Base-by-base conservation (phyloP, 345 rosid genomes). In the Arabidopsis suecica region DNA sequence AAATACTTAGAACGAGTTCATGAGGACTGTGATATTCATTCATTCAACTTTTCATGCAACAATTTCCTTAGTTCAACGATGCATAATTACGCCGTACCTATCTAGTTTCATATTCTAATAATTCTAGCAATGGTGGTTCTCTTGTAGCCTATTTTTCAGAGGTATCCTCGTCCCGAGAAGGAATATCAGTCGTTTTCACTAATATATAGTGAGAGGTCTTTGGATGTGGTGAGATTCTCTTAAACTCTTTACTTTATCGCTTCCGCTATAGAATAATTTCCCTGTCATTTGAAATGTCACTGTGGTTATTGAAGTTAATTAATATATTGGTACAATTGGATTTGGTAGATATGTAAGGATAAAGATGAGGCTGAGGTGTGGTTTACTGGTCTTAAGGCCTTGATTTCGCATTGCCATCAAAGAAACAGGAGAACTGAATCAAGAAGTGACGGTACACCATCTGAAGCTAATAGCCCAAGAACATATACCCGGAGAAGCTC, bases 151-250 rank as follows among this genome's bases (percentile, higher is more conserved):
- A 95, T 92, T 74, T 95, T 95, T 82, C 98, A 92, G 82, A 86
- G 99, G 82, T 84, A 90, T 85, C 99, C 97, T 47, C 93, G 98
- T 23, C 99, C 99, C 8, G 99, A 95, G 86, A 95, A 95, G 88
- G 99, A 95, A 80, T 95, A 92, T 73, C 99, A 95, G 82, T 95
- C 99, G 9, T 92, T 95, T 85, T 95, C 99, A 55, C 94, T 95
- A 63, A 95, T 90, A 79, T 95, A 95, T 78, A 90, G 82, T 79
- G 99, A 92, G 61, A 89, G 99, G 51, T 92, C 99, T 34, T 77
- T 95, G 72, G 99, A 95, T 86, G 75, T 92, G 98, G 99, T 95
- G 83, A 86, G 87, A 30, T 55, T 69, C 55, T 54, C 65, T 84
- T 74, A 9, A 10, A 6, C 55, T 59, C 16, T 9, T 40, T 58